phyloP scores from a whole-genome alignment of 2,329 filamentous ascomycete genomes.

The Monilinia aucupariae region DNA sequence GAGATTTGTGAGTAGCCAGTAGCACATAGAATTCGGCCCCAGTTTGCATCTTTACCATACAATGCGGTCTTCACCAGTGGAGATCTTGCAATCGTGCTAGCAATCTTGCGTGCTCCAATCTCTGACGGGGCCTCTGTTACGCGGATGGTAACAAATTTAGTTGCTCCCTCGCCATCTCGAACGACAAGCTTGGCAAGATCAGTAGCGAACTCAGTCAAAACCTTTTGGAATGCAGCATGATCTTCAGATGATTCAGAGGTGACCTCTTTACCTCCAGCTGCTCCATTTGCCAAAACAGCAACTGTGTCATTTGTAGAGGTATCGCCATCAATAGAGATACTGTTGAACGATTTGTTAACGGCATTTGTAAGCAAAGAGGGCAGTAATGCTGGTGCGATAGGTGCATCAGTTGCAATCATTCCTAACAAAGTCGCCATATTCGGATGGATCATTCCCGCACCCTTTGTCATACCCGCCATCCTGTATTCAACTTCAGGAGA shows the following conservation, averaged over 20 bases:
- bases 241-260: conserved; percentile 51
- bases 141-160: conserved; percentile 93
- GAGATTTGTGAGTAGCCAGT: conserved; percentile 72
- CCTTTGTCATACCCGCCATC: conserved; percentile 92
- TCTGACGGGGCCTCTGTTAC: conserved; percentile 69
- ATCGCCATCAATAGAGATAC: conserved; percentile 94
- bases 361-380: conserved; percentile 66
- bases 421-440: conserved; percentile 95
- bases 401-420: conserved; percentile 83
- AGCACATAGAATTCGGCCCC: conserved; percentile 93
- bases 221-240: conserved; percentile 62
- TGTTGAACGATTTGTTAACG: conserved; percentile 85
- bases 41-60: conserved; percentile 96
- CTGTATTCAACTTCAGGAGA: conserved; percentile 67
- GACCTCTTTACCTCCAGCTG: conserved; percentile 67
- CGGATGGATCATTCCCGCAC: conserved; percentile 95
- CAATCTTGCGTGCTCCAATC: conserved; percentile 69
- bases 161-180: conserved; percentile 93
- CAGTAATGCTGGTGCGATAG: conserved; percentile 64
- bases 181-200: conserved; percentile 90
- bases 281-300: conserved; percentile 90
- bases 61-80: conserved; percentile 95
- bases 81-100: conserved; percentile 81
- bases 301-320: conserved; percentile 97
- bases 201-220: conserved; percentile 72